Conservation (phyloP, 2,329 filamentous ascomycete genomes). For the Akanthomyces lecanii region DNA sequence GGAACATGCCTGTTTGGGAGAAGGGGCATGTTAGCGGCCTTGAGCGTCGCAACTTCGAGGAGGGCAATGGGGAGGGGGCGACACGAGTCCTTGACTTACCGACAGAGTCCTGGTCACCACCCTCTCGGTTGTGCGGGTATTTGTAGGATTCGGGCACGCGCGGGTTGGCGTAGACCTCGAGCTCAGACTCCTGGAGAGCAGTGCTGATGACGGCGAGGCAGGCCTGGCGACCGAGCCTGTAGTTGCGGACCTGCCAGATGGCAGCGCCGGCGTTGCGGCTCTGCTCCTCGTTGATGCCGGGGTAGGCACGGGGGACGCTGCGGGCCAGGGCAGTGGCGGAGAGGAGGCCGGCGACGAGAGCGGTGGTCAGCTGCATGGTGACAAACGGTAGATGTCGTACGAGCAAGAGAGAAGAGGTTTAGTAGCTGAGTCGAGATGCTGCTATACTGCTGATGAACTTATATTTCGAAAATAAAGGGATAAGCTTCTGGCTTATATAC, state of each 20-base stretch:
- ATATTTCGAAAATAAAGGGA: no score
- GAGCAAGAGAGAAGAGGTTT: no score
- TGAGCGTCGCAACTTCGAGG: no score
- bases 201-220: slow-evolving; percentile 4
- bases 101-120: slow-evolving; percentile 5
- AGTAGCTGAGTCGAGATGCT: no score
- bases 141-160: not conserved
- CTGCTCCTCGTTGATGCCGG: not conserved
- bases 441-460: no score
- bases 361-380: slow-evolving; percentile 1
- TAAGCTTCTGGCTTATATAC: no score
- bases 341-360: not conserved
- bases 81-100: not conserved
- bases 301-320: not conserved
- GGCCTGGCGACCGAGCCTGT: not conserved
- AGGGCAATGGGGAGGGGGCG: no score
- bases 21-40: no score
- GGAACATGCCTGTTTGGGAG: slow-evolving; percentile 8
- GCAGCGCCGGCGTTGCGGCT: slow-evolving; percentile 3
- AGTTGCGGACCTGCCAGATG: not conserved
- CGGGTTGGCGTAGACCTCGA: slow-evolving; percentile 9
- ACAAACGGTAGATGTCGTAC: not conserved
- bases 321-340: not conserved
- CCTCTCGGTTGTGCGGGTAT: slow-evolving; percentile 1
- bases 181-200: slow-evolving; percentile 3